These are phyloP conservation scores for Fistulina hepatica DNA, from an alignment of 1,284 basidiomycete genomes.

Conservation along the genomic window DNA sequence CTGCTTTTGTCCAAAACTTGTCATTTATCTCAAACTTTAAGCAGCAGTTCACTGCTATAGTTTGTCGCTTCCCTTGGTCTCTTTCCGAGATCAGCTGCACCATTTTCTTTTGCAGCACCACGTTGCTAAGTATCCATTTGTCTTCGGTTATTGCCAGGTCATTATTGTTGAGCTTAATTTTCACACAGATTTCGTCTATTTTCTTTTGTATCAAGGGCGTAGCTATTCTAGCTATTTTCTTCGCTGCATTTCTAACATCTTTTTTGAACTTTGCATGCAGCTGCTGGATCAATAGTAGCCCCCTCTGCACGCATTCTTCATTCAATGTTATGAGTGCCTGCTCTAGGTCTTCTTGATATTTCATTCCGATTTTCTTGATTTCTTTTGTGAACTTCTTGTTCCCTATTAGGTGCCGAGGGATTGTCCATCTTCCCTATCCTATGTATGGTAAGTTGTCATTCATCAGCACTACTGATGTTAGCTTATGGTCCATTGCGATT, in stretches of 20 bases:
- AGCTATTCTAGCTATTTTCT: not conserved
- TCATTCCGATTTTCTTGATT: slow-evolving; percentile 4
- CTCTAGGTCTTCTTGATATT: slow-evolving; percentile 7
- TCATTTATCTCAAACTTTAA: slow-evolving; percentile 4
- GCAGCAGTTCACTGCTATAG: no score
- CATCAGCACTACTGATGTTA: slow-evolving; percentile 4
- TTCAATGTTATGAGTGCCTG: no score
- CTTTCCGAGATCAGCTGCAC: no score
- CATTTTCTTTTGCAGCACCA: no score
- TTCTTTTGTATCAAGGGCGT: not conserved
- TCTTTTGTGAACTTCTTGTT: no score
- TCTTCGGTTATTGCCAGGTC: no score
- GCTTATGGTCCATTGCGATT: slow-evolving; percentile 8
- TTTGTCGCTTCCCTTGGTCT: no score
- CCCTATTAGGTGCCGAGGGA: slow-evolving; percentile 8
- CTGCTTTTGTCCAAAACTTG: slow-evolving; percentile 5
- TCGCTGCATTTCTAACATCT: not conserved
- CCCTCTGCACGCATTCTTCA: not conserved
- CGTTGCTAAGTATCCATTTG: no score
- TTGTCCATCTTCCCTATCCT: slow-evolving; percentile 11
- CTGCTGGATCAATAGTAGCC: not conserved
- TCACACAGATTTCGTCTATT: no score
- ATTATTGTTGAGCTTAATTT: no score
- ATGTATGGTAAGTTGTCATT: slow-evolving; percentile 4
- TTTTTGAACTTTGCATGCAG: not conserved